Percentiles rank a stretch among this genome's conserved stretches.
Conservation (phyloP, 139 green algal genomes). For the Micromonas pusilla region DNA sequence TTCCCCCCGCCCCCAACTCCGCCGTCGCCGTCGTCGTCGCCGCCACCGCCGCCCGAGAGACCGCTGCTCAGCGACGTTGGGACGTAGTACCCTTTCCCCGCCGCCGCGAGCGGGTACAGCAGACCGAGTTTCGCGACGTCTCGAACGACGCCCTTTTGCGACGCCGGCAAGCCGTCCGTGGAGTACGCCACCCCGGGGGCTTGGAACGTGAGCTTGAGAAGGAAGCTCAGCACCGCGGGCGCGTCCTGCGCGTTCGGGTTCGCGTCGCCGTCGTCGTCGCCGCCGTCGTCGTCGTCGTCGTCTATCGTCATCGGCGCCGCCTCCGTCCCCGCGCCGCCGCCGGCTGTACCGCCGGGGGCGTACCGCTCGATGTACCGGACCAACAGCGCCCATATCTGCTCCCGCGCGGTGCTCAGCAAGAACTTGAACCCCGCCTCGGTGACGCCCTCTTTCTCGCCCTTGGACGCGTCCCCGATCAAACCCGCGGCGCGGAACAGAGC, state of each 20-base stretch:
- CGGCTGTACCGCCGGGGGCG: not conserved
- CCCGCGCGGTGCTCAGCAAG: constrained; percentile 12
- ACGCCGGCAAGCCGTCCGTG: not conserved
- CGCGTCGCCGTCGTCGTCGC: not conserved
- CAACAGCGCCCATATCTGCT: constrained; percentile 23
- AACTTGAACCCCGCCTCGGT: constrained; percentile 18
- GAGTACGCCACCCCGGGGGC: not conserved
- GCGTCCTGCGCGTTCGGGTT: not conserved
- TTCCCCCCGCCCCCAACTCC: not conserved
- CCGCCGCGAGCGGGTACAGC: constrained; percentile 1
- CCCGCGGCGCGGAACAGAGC: constrained; percentile 11
- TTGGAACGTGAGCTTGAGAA: constrained; percentile 17
- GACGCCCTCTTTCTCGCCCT: not conserved
- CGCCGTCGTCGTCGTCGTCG: not conserved
- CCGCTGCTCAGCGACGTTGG: not conserved
- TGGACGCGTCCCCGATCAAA: not conserved
- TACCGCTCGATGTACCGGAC: not conserved
- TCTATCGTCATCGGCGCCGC: not conserved
- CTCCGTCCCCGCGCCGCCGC: not conserved
- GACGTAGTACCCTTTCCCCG: constrained; percentile 16
- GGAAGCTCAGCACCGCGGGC: constrained; percentile 1
- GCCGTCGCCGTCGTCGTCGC: constrained; percentile 1
- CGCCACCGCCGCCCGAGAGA: constrained; percentile 3
- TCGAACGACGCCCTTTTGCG: not conserved
- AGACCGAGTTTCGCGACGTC: constrained; percentile 12